A percentile compares a stretch with the other conserved stretches of the same genome.
Evolutionary conservation across 2,329 filamentous ascomycete genomes (phyloP).

Genomic region (Fusarium coicis): DNA sequence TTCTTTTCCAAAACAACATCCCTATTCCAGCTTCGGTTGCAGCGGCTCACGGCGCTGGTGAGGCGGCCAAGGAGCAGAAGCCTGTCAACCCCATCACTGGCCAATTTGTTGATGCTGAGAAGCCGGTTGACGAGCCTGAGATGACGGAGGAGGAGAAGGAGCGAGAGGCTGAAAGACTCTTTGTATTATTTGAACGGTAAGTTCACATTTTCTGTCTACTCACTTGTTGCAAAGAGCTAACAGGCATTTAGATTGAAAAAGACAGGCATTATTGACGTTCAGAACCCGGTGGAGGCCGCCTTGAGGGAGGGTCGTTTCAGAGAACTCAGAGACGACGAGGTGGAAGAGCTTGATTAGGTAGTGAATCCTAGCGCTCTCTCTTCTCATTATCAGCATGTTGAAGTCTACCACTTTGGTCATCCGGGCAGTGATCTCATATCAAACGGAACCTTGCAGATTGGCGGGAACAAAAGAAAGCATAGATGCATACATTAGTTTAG

Average conservation of each 20-base stretch:
- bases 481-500: not conserved
- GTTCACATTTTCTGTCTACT: conserved; percentile 14
- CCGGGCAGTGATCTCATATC: not conserved
- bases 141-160: conserved; percentile 96
- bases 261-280: conserved; percentile 79
- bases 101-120: conserved; percentile 78
- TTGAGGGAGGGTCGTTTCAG: conserved; percentile 76
- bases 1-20: conserved; percentile 86
- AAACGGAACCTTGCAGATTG: not conserved
- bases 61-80: conserved; percentile 47
- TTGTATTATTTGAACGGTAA: conserved; percentile 89
- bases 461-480: conserved; percentile 8
- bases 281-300: conserved; percentile 81
- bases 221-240: conserved; percentile 24
- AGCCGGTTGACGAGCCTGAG: conserved; percentile 66
- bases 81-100: conserved; percentile 87
- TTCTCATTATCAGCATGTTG: not conserved
- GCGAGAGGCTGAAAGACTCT: conserved; percentile 87
- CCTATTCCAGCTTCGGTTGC: conserved; percentile 75
- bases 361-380: too few relatives aligned
- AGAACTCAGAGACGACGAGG: conserved; percentile 69
- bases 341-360: conserved; percentile 54
- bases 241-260: conserved; percentile 65
- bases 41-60: conserved; percentile 53
- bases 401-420: not conserved